Conservation (phyloP, 352 stramenopile genomes). For the Globisporangium alternatum region DNA sequence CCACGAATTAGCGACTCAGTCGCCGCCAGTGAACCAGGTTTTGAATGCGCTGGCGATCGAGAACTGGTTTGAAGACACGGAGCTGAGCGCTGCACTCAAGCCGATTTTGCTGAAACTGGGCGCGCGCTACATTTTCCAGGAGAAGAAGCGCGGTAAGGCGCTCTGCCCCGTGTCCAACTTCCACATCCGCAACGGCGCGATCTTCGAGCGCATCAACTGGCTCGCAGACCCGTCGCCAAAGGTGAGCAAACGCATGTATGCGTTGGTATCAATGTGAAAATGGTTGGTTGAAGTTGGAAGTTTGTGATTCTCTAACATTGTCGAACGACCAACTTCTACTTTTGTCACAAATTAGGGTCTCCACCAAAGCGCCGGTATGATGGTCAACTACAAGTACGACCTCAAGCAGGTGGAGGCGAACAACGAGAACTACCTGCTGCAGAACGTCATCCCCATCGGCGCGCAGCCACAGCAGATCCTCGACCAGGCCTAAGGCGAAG, state of each 20-base stretch:
- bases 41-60: conserved; percentile 40
- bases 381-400: conserved; percentile 90
- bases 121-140: conserved; percentile 65
- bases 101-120: conserved; percentile 68
- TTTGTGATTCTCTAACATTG: background rate
- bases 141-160: conserved; percentile 83
- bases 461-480: conserved; percentile 63
- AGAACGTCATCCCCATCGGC: conserved; percentile 75
- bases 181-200: conserved; percentile 81
- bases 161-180: conserved; percentile 85
- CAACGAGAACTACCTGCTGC: conserved; percentile 81
- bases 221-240: conserved; percentile 73
- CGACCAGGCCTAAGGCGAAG: conserved; percentile 4
- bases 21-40: conserved; percentile 29
- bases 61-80: conserved; percentile 45
- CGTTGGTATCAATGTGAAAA: background rate
- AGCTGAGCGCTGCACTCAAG: conserved; percentile 42
- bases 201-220: conserved; percentile 87
- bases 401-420: conserved; percentile 67
- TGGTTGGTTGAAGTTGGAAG: background rate
- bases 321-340: background rate
- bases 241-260: conserved; percentile 24
- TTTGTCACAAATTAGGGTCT: conserved; percentile 36
- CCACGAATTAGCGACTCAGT: background rate
- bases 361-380: conserved; percentile 71